Conservation (phyloP, 2,329 filamentous ascomycete genomes). For the Neurospora crassa region DNA sequence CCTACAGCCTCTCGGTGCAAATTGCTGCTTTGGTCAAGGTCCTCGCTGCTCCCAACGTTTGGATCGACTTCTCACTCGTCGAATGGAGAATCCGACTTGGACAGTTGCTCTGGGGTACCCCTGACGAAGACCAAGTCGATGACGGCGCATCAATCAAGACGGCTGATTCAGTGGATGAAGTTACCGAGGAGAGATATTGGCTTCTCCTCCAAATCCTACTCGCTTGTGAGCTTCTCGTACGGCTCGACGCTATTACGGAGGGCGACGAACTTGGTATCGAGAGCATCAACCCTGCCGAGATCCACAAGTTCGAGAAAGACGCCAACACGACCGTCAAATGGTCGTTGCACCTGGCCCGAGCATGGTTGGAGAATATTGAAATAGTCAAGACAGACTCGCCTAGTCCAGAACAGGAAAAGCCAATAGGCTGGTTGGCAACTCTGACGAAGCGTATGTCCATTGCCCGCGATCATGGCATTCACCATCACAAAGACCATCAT, state of each 20-base stretch:
- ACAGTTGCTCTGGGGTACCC: slow-evolving; percentile 58
- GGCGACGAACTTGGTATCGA: slow-evolving; percentile 46
- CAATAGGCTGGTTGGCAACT: slow-evolving; percentile 44
- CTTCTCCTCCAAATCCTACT: slow-evolving; percentile 56
- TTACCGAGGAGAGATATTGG: slow-evolving; percentile 57
- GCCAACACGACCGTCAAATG: slow-evolving; percentile 55
- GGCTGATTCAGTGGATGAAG: slow-evolving; percentile 36
- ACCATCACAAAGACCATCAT: slow-evolving; percentile 25
- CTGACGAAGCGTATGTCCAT: slow-evolving; percentile 46
- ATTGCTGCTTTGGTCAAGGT: slow-evolving; percentile 59
- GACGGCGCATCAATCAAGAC: slow-evolving; percentile 44
- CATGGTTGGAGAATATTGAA: slow-evolving; percentile 60
- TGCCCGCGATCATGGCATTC: slow-evolving; percentile 27
- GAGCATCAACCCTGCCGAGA: slow-evolving; percentile 43
- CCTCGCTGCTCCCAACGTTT: slow-evolving; percentile 55
- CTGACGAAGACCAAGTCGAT: slow-evolving; percentile 40
- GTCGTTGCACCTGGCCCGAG: slow-evolving; percentile 54
- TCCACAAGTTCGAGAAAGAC: slow-evolving; percentile 51
- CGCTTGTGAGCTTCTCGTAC: slow-evolving; percentile 54
- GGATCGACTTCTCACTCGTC: slow-evolving; percentile 65
- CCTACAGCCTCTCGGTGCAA: slow-evolving; percentile 57
- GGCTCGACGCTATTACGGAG: slow-evolving; percentile 53
- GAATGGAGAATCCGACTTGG: slow-evolving; percentile 68
- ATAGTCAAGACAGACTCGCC: slow-evolving; percentile 36
- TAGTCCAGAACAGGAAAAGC: slow-evolving; percentile 21